Percentiles rank a stretch among this genome's conserved stretches.
These are phyloP conservation scores for Verticillium nubilum DNA, from an alignment of 2,329 filamentous ascomycete species.

Conservation along the genomic window DNA sequence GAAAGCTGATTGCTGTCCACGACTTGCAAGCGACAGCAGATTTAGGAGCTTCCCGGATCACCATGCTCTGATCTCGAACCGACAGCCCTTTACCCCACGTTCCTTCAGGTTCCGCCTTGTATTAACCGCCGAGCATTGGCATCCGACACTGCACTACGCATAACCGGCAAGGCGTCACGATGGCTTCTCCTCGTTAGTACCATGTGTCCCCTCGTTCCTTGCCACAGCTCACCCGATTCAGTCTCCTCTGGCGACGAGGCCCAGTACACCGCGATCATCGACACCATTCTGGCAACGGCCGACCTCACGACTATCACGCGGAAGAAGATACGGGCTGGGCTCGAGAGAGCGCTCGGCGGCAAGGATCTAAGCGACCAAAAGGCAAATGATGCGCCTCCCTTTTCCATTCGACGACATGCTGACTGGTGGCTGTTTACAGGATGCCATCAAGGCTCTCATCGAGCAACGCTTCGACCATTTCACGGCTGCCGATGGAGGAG, in stretches of 20 bases:
- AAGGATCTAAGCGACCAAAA: constrained; percentile 56
- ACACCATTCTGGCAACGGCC: constrained; percentile 50
- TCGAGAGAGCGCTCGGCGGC: constrained; percentile 48
- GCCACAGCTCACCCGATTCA: constrained; percentile 17
- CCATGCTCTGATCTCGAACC: not conserved
- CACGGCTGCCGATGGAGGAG: constrained; percentile 36
- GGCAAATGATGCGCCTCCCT: constrained; percentile 26
- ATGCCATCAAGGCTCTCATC: constrained; percentile 66
- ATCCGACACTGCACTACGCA: not conserved
- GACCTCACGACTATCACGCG: constrained; percentile 59
- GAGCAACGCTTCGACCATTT: constrained; percentile 70
- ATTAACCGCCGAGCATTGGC: not conserved
- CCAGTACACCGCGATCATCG: constrained; percentile 54
- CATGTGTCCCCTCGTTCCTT: too few relatives aligned
- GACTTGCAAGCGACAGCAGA: too few relatives aligned
- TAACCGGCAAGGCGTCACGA: not conserved
- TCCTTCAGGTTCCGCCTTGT: not conserved
- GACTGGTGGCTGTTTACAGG: constrained; percentile 32
- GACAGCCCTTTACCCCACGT: not conserved
- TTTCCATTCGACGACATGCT: not conserved
- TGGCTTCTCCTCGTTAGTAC: constrained; percentile 10
- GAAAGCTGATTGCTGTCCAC: too few relatives aligned
- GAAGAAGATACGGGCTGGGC: constrained; percentile 54
- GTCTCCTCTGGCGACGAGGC: constrained; percentile 44
- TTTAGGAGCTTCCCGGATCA: too few relatives aligned